Conservation (phyloP, 768 basidiomycete species). For the Podaxis sp. region DNA sequence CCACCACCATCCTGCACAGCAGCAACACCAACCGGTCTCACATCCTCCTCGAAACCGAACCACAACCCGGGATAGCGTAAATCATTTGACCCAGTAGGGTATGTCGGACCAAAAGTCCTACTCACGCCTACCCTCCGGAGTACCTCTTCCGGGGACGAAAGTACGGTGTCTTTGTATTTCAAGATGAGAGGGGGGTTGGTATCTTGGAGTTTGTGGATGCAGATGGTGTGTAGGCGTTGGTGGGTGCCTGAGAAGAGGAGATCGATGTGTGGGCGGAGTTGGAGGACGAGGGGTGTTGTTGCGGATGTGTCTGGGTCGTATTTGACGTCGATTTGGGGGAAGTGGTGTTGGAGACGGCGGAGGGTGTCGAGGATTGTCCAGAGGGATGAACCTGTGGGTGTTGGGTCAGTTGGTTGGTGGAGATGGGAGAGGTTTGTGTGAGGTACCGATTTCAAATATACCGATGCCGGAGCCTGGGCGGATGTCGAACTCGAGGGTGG, state of each 20-base stretch:
- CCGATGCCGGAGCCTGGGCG: slow-evolving; percentile 74
- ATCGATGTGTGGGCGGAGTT: slow-evolving; percentile 77
- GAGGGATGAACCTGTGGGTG: slow-evolving; percentile 58
- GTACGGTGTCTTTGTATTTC: slow-evolving; percentile 58
- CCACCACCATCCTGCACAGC: slow-evolving; percentile 30
- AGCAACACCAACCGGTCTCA: slow-evolving; percentile 30
- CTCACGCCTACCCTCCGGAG: slow-evolving; percentile 63
- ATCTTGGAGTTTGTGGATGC: slow-evolving; percentile 62
- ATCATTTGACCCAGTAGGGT: slow-evolving; percentile 55
- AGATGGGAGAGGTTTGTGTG: neutral
- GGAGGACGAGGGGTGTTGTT: slow-evolving; percentile 71
- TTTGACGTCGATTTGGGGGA: slow-evolving; percentile 81
- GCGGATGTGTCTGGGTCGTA: slow-evolving; percentile 70
- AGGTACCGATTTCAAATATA: slow-evolving; percentile 68
- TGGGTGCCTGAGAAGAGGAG: slow-evolving; percentile 79
- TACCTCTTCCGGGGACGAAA: slow-evolving; percentile 59
- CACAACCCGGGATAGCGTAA: slow-evolving; percentile 78
- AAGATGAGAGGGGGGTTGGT: slow-evolving; percentile 63
- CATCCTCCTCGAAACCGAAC: slow-evolving; percentile 81
- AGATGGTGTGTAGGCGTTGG: slow-evolving; percentile 78
- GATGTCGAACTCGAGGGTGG: slow-evolving; percentile 70
- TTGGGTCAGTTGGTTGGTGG: slow-evolving; percentile 3
- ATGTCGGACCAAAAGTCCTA: slow-evolving; percentile 79
- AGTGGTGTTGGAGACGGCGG: slow-evolving; percentile 58
- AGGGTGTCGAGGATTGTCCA: slow-evolving; percentile 75